Percentiles rank a stretch among this genome's conserved stretches.
Conservation (phyloP, 2,329 filamentous ascomycete genomes). For the Nannizziopsis arthrosporioides region DNA sequence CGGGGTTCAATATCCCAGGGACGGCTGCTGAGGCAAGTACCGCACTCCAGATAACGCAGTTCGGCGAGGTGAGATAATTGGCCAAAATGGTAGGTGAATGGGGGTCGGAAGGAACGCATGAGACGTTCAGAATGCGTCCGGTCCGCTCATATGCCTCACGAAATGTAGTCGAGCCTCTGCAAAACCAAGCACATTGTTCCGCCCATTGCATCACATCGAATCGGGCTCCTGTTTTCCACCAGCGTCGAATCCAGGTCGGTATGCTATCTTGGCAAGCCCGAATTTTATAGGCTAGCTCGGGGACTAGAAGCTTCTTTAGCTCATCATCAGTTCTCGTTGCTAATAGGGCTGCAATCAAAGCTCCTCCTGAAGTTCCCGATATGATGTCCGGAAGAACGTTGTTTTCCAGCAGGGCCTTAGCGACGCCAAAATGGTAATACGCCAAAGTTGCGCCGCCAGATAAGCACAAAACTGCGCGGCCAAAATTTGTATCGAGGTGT, state of each 20-base stretch:
- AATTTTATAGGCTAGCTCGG: slow-evolving; percentile 73
- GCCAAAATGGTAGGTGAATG: slow-evolving; percentile 85
- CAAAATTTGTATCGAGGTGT: slow-evolving; percentile 79
- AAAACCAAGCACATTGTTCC: slow-evolving; percentile 74
- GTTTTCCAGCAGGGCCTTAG: slow-evolving; percentile 78
- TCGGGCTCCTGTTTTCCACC: slow-evolving; percentile 84
- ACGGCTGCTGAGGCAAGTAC: slow-evolving; percentile 91
- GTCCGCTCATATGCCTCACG: slow-evolving; percentile 88
- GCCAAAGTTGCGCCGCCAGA: slow-evolving; percentile 91
- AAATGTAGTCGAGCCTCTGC: slow-evolving; percentile 82
- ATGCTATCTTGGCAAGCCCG: slow-evolving; percentile 73
- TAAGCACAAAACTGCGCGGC: slow-evolving; percentile 80
- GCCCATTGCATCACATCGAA: slow-evolving; percentile 95
- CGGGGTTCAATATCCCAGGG: slow-evolving; percentile 88
- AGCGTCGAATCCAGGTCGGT: slow-evolving; percentile 63
- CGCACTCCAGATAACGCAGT: slow-evolving; percentile 97
- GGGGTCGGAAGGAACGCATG: slow-evolving; percentile 88
- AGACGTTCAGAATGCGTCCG: slow-evolving; percentile 87
- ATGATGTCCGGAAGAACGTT: slow-evolving; percentile 83
- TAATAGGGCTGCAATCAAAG: slow-evolving; percentile 73
- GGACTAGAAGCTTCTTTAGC: slow-evolving; percentile 70
- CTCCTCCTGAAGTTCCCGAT: slow-evolving; percentile 89
- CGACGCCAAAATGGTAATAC: slow-evolving; percentile 91
- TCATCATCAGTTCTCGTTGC: slow-evolving; percentile 88
- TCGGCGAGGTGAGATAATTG: slow-evolving; percentile 88